These are phyloP conservation scores for Fusarium verrucosum DNA, from an alignment of 2,329 filamentous ascomycete species.

Conservation along the genomic window DNA sequence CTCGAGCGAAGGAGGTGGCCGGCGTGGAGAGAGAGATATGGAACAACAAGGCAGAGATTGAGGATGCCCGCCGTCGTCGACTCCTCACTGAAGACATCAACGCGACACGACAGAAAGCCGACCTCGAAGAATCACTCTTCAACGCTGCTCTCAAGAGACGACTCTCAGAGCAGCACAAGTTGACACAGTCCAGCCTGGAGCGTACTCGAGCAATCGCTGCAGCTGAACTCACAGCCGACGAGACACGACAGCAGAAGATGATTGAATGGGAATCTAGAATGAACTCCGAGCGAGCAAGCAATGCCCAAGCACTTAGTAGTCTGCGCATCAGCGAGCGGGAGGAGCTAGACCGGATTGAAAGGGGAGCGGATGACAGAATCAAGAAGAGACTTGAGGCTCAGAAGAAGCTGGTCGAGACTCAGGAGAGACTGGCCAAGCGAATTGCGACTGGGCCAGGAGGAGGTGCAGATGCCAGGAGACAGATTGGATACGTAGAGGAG, in stretches of 20 bases:
- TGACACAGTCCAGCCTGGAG: constrained; percentile 58
- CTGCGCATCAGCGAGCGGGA: constrained; percentile 61
- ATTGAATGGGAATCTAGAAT: constrained; percentile 61
- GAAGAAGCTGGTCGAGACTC: constrained; percentile 61
- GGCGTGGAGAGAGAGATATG: constrained; percentile 61
- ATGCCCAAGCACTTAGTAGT: constrained; percentile 60
- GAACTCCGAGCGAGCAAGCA: constrained; percentile 57
- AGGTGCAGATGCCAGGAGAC: constrained; percentile 51
- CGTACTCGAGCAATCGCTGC: constrained; percentile 57
- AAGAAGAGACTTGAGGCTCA: constrained; percentile 60
- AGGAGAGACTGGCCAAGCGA: constrained; percentile 53
- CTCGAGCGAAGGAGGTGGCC: constrained; percentile 62
- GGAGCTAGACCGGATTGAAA: constrained; percentile 60
- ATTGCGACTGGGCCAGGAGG: constrained; percentile 53
- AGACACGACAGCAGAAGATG: constrained; percentile 54
- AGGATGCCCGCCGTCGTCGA: constrained; percentile 60
- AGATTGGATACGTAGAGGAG: constrained; percentile 67
- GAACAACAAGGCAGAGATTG: constrained; percentile 59
- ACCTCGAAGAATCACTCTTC: constrained; percentile 56
- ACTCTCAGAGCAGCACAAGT: constrained; percentile 57
- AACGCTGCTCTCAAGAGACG: constrained; percentile 47
- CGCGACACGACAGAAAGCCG: constrained; percentile 55
- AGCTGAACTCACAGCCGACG: constrained; percentile 58
- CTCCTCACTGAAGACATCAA: constrained; percentile 57
- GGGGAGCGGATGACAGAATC: constrained; percentile 56